Evolutionary conservation across 2,329 filamentous ascomycete genomes (phyloP).

Genomic region (Exophiala lecanii-corni): DNA sequence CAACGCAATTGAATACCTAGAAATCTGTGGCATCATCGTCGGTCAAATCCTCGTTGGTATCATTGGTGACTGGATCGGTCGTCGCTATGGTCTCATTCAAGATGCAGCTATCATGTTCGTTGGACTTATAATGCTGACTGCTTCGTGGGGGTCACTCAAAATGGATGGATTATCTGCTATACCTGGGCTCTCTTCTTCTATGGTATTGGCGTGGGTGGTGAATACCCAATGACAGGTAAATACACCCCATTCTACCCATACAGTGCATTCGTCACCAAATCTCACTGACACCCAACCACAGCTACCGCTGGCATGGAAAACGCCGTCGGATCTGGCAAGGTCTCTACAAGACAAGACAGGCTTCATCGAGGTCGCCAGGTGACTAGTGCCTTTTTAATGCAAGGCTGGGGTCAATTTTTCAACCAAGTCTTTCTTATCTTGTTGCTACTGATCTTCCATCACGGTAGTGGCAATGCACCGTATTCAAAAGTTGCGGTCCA

Average conservation of each 20-base stretch:
- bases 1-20: slow-evolving; percentile 79
- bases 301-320: slow-evolving; percentile 94
- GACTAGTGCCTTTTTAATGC: slow-evolving; percentile 94
- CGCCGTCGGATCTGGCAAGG: slow-evolving; percentile 74
- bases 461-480: slow-evolving; percentile 67
- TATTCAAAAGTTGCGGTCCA: slow-evolving; percentile 75
- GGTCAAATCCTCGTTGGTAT: slow-evolving; percentile 86
- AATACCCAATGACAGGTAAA: slow-evolving; percentile 78
- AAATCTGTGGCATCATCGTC: slow-evolving; percentile 91
- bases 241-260: no score
- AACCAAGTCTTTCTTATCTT: slow-evolving; percentile 90
- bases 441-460: slow-evolving; percentile 82
- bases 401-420: slow-evolving; percentile 93
- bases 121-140: slow-evolving; percentile 85
- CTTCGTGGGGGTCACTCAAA: slow-evolving; percentile 81
- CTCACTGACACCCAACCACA: slow-evolving; percentile 90
- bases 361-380: slow-evolving; percentile 94
- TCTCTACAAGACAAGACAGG: slow-evolving; percentile 88
- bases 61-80: slow-evolving; percentile 73
- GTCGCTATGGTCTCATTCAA: slow-evolving; percentile 92
- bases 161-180: slow-evolving; percentile 98
- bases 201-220: slow-evolving; percentile 53
- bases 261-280: no score
- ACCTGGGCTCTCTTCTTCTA: slow-evolving; percentile 93
- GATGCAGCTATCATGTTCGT: slow-evolving; percentile 93